phyloP scores from a whole-genome alignment of 805 yeast genomes.

The Kuraishia cidri region DNA sequence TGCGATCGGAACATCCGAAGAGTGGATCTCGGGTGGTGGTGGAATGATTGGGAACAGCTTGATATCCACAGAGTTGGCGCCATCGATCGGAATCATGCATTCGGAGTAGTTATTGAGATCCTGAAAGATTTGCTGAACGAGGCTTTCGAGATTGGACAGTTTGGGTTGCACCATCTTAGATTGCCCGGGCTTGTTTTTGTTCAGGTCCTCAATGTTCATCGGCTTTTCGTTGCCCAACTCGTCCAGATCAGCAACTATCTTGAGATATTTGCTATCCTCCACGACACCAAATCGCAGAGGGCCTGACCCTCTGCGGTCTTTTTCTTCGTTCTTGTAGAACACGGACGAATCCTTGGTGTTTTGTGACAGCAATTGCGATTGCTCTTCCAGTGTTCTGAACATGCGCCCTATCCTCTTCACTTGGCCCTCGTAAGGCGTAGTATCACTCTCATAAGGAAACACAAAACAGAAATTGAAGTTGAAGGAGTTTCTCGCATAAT shows the following conservation, averaged over 20 bases:
- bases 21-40: slow-evolving; percentile 66
- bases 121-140: slow-evolving; percentile 85
- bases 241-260: slow-evolving; percentile 19
- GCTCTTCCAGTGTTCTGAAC: slow-evolving; percentile 89
- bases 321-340: slow-evolving; percentile 23
- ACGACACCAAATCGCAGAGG: background rate
- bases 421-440: slow-evolving; percentile 81
- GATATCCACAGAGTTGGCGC: slow-evolving; percentile 83
- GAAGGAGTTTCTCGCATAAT: slow-evolving; percentile 86
- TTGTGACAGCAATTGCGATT: slow-evolving; percentile 62
- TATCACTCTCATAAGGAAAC: slow-evolving; percentile 72
- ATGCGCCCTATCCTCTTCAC: slow-evolving; percentile 77
- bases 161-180: slow-evolving; percentile 9
- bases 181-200: slow-evolving; percentile 11
- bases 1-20: slow-evolving; percentile 89
- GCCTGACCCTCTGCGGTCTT: background rate
- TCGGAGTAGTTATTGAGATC: slow-evolving; percentile 94
- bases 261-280: slow-evolving; percentile 16
- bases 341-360: slow-evolving; percentile 32
- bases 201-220: slow-evolving; percentile 1
- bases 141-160: slow-evolving; percentile 52
- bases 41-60: slow-evolving; percentile 86
- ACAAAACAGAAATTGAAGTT: slow-evolving; percentile 91
- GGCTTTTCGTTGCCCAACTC: slow-evolving; percentile 4
- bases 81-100: slow-evolving; percentile 89